phyloP scores from a whole-genome alignment of 768 basidiomycete species.

The Asterophora lycoperdoides region DNA sequence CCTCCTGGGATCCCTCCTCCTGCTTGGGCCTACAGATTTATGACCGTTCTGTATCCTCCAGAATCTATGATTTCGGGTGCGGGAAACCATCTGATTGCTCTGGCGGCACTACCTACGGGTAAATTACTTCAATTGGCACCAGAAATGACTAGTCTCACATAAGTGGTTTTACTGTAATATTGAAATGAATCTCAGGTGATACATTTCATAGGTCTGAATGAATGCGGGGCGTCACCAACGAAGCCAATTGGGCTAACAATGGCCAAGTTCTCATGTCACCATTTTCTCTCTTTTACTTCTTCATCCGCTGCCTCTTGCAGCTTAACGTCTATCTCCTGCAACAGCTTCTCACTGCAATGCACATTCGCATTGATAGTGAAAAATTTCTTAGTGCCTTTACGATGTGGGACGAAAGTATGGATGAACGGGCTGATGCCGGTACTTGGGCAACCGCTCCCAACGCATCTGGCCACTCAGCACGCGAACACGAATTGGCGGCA shows the following conservation, averaged over 20 bases:
- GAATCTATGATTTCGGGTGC: constrained; percentile 11
- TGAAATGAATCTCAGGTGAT: not conserved
- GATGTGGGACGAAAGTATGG: not conserved
- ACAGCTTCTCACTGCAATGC: not conserved
- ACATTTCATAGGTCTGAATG: not conserved
- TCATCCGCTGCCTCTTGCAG: not conserved
- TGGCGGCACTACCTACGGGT: not conserved
- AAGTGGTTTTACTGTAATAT: not conserved
- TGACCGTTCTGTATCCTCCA: constrained; percentile 12
- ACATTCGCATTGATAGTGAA: not conserved
- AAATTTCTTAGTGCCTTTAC: not conserved
- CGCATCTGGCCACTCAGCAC: not conserved
- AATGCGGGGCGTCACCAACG: not conserved
- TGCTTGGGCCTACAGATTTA: constrained; percentile 6
- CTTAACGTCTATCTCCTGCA: not conserved
- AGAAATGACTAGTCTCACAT: constrained; percentile 8
- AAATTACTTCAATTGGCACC: constrained; percentile 4
- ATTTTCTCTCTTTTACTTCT: not conserved
- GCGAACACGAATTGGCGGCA: not conserved
- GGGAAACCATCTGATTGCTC: too few relatives aligned
- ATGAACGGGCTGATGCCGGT: not conserved
- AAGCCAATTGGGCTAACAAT: constrained; percentile 5
- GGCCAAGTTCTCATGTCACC: not conserved
- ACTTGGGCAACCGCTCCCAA: not conserved
- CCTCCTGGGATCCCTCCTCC: not conserved